phyloP scores from a whole-genome alignment of 140 eudicot species.

The Cichorium intybus region DNA sequence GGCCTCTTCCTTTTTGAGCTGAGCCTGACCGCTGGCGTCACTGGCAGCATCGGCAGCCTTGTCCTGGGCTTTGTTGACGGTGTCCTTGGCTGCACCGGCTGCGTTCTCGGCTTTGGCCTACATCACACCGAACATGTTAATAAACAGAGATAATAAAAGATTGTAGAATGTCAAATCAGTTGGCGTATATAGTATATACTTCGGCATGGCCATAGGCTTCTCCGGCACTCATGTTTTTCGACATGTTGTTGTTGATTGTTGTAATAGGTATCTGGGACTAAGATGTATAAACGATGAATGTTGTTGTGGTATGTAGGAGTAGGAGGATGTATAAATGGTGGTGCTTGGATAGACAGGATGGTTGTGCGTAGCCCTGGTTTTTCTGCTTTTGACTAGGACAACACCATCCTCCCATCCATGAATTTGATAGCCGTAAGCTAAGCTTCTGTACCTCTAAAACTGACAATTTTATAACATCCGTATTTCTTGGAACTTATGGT shows the following conservation, averaged over 20 bases:
- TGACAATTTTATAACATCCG: background rate
- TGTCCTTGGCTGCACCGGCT: slow-evolving; percentile 31
- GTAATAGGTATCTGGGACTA: background rate
- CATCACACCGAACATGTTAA: background rate
- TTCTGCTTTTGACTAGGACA: slow-evolving; percentile 24
- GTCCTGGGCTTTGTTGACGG: slow-evolving; percentile 34
- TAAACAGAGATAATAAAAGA: background rate
- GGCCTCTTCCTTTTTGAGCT: slow-evolving; percentile 36
- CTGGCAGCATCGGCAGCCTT: slow-evolving; percentile 31
- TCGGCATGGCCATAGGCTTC: slow-evolving; percentile 37
- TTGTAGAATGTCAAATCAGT: background rate
- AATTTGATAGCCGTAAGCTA: background rate
- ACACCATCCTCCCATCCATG: slow-evolving; percentile 9
- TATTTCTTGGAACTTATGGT: background rate
- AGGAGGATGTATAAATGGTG: slow-evolving; percentile 5
- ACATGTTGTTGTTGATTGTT: slow-evolving; percentile 23
- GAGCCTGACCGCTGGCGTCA: slow-evolving; percentile 20
- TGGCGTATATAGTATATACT: slow-evolving; percentile 5
- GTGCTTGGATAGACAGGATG: background rate
- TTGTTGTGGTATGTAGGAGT: background rate
- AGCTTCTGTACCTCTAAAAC: background rate
- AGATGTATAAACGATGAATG: background rate
- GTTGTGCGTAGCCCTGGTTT: slow-evolving; percentile 16
- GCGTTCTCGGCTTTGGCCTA: slow-evolving; percentile 40
- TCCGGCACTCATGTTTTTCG: slow-evolving; percentile 43